Evolutionary conservation across 495 filamentous ascomycete genomes (phyloP).

Genomic region (Penicillium cataractarum): DNA sequence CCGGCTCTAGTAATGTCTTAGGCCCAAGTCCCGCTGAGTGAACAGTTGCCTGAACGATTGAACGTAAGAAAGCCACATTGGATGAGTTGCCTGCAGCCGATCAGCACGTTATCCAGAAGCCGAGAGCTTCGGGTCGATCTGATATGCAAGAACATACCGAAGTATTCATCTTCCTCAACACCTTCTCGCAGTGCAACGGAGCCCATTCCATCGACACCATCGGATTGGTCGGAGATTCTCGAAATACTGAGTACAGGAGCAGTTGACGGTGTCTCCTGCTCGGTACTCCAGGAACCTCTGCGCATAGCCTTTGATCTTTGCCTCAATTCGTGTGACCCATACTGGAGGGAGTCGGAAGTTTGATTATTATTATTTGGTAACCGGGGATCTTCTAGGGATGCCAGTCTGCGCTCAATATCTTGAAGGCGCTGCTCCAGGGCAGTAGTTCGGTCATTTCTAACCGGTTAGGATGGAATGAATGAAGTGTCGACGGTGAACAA

Average conservation of each 20-base stretch:
- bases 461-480: neutral
- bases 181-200: neutral
- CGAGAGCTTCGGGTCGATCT: neutral
- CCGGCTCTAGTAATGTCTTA: neutral
- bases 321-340: neutral
- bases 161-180: neutral
- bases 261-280: neutral
- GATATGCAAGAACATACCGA: neutral
- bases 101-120: neutral
- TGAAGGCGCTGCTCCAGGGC: neutral
- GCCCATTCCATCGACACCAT: neutral
- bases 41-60: neutral
- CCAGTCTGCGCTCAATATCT: neutral
- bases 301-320: neutral
- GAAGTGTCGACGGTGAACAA: neutral
- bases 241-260: neutral
- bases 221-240: neutral
- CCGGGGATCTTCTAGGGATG: neutral
- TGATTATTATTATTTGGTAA: neutral
- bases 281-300: neutral
- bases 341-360: neutral
- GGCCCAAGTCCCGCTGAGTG: neutral
- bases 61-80: neutral
- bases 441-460: neutral
- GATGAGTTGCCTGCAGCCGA: neutral